Base-by-base conservation (phyloP, 805 yeast species). In the Ogataea ganodermae region DNA sequence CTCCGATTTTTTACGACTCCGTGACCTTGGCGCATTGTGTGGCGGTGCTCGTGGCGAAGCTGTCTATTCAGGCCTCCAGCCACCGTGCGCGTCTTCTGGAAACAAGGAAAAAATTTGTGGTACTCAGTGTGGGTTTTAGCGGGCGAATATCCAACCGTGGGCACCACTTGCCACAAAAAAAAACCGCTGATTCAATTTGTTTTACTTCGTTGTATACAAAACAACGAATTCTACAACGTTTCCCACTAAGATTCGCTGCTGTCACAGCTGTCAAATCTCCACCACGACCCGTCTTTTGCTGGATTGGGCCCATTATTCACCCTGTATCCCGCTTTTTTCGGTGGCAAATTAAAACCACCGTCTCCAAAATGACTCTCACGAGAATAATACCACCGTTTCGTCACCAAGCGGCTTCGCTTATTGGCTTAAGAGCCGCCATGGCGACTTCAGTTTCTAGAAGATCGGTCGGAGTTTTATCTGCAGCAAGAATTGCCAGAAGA, bases 341-440 rank as follows among this genome's bases (percentile, higher is more conserved):
- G 43, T 40, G 35, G 35, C 35, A 21, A 40, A 28, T n/a, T n/a
- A 17, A 36, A 10, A 22, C 27, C 27, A 22, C 17, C 18, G 8
- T n/a, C 9, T 14, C 14, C 16, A 6, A 16, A 35, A 35, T 43
- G 41, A 20, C 14, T 21, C 7, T 26, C 12, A 23, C 46, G 18
- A 43, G 35, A 43, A 24, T 43, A 26, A 35, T 43, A 27, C 27
- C 35, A 20, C 46, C 46, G 41, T 43, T 16, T 20, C 22, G 28
- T 33, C 18, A 28, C 12, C 32, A 35, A 24, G 18, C 24, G 23
- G 38, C 38, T 10, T 24, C 30, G 10, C 22, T 42, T 6, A 17
- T 32, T 30, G 26, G 36, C 3, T 13, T 18, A 5, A 10, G 13
- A 3, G 14, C 27, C 13, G 16, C 44, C 4, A 8, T 31, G n/a